Evolutionary conservation across 805 yeast genomes (phyloP).

Genomic region (Yarrowia hollandica): DNA sequence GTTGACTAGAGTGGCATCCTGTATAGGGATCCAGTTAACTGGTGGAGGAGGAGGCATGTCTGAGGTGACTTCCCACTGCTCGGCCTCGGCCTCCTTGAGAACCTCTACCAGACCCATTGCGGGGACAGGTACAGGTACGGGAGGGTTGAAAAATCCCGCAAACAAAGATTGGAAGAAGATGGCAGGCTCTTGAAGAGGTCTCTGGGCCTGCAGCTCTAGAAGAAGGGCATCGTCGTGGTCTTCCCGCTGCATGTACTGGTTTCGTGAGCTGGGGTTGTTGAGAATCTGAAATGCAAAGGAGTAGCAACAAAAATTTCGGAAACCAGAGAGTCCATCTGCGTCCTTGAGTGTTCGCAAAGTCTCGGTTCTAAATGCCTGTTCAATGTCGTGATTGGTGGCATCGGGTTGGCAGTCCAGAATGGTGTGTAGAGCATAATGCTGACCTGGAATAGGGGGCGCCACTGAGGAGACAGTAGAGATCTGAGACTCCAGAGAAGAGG

Average conservation of each 20-base stretch:
- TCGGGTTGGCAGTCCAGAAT: slow-evolving; percentile 6
- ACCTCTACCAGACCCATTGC: background rate
- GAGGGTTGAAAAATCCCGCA: slow-evolving; percentile 16
- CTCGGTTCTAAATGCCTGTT: background rate
- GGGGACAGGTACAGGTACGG: background rate
- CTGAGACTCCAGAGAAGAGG: background rate
- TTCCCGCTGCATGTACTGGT: slow-evolving; percentile 12
- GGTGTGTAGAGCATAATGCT: background rate
- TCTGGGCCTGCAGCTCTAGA: slow-evolving; percentile 3
- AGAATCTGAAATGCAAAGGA: slow-evolving; percentile 23
- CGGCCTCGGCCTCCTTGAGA: slow-evolving; percentile 6
- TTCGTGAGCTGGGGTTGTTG: slow-evolving; percentile 16
- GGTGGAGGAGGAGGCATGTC: slow-evolving; percentile 16
- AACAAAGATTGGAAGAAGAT: slow-evolving; percentile 8
- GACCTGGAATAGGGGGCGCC: background rate
- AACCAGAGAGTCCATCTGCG: background rate
- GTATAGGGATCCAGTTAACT: slow-evolving; percentile 1
- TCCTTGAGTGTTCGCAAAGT: background rate
- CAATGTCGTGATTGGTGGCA: slow-evolving; percentile 13
- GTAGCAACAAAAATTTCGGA: slow-evolving; percentile 16
- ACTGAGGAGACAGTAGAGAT: background rate
- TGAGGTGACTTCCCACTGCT: slow-evolving; percentile 1
- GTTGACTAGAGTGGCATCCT: slow-evolving; percentile 7
- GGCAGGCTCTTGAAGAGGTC: slow-evolving; percentile 5
- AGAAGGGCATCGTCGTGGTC: slow-evolving; percentile 12